Evolutionary conservation across 352 stramenopile genomes (phyloP).

Genomic region (Halophytophthora polymorphica): DNA sequence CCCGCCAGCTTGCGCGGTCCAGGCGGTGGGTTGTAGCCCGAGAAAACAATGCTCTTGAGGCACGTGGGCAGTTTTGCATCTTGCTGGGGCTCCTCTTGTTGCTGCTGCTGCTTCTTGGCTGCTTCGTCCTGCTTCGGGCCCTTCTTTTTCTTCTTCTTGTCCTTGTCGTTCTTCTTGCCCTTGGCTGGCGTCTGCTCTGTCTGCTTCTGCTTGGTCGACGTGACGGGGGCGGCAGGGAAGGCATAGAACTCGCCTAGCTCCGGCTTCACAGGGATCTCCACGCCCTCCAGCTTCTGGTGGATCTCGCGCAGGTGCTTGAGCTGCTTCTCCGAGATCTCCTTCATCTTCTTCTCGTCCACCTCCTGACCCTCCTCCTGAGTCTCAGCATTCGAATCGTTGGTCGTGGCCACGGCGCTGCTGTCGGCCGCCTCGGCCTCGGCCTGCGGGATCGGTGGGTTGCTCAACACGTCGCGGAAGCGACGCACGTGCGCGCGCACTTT

Average conservation of each 20-base stretch:
- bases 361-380: slow-evolving; percentile 15
- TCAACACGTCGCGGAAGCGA: slow-evolving; percentile 77
- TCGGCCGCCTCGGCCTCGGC: slow-evolving; percentile 13
- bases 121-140: slow-evolving; percentile 24
- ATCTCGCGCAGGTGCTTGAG: slow-evolving; percentile 78
- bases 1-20: slow-evolving; percentile 87
- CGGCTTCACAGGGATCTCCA: slow-evolving; percentile 61
- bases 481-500: slow-evolving; percentile 82
- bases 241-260: slow-evolving; percentile 73
- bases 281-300: slow-evolving; percentile 74
- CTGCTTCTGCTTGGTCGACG: slow-evolving; percentile 17
- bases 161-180: slow-evolving; percentile 28
- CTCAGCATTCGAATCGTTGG: slow-evolving; percentile 15
- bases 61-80: slow-evolving; percentile 76
- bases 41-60: slow-evolving; percentile 90
- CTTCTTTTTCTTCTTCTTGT: slow-evolving; percentile 33
- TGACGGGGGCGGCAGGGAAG: slow-evolving; percentile 19
- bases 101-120: slow-evolving; percentile 17
- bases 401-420: slow-evolving; percentile 1
- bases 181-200: slow-evolving; percentile 24
- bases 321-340: slow-evolving; percentile 79
- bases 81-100: slow-evolving; percentile 31
- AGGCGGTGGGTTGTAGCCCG: slow-evolving; percentile 94
- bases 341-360: slow-evolving; percentile 53
- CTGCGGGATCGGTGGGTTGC: slow-evolving; percentile 83